Conservation (phyloP, 148 eudicot genomes). For the Pharnaceum exiguum region DNA sequence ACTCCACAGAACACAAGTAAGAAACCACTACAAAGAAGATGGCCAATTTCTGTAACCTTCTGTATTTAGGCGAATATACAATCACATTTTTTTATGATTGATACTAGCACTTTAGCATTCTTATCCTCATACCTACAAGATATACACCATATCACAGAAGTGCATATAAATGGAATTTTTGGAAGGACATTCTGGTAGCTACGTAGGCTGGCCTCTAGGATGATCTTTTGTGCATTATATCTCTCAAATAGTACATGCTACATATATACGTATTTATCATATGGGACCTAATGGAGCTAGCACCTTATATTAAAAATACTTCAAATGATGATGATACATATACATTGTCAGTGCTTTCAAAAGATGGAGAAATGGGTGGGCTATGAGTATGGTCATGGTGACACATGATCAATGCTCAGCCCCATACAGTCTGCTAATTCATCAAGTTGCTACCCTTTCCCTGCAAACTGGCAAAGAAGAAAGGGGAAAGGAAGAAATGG, state of each 20-base stretch:
- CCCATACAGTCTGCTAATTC: slow-evolving; percentile 4
- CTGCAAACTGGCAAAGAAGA: slow-evolving; percentile 26
- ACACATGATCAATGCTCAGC: slow-evolving; percentile 10
- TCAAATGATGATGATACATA: slow-evolving; percentile 8
- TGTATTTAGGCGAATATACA: neutral
- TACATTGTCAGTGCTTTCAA: slow-evolving; percentile 22
- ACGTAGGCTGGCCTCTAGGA: no score
- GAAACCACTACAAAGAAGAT: neutral
- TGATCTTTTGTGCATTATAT: neutral
- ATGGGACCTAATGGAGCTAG: slow-evolving; percentile 12
- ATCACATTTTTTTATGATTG: slow-evolving; percentile 3
- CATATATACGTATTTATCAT: neutral
- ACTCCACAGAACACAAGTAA: no score
- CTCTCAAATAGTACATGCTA: no score
- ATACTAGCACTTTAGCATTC: neutral
- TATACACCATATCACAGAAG: no score
- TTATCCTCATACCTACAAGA: slow-evolving; percentile 1
- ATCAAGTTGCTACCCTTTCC: slow-evolving; percentile 21
- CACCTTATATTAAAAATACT: neutral
- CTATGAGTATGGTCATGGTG: slow-evolving; percentile 11
- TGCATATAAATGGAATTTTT: no score
- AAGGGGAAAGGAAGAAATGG: slow-evolving; percentile 11
- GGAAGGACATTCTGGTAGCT: no score
- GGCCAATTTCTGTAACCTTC: slow-evolving; percentile 9
- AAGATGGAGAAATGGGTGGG: slow-evolving; percentile 6